A percentile compares a stretch with the other conserved stretches of the same genome.
phyloP scores from a whole-genome alignment of 768 basidiomycete species.

The Lactarius vividus region DNA sequence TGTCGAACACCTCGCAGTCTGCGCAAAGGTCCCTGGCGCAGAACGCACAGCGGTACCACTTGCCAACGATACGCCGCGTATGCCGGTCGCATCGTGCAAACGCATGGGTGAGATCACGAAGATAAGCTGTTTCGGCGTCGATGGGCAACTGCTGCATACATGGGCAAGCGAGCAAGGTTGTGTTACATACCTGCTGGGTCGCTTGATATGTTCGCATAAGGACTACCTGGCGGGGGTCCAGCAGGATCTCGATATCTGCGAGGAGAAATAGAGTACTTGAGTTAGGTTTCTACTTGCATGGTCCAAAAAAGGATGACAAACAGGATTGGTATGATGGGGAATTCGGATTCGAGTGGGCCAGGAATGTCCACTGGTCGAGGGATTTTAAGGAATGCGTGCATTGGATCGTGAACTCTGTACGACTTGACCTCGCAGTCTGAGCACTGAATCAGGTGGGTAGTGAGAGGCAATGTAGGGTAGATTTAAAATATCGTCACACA shows the following conservation, averaged over 20 bases:
- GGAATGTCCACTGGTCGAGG: slow-evolving; percentile 63
- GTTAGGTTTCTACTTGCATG: background rate
- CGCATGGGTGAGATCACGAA: slow-evolving; percentile 56
- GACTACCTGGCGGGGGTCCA: slow-evolving; percentile 43
- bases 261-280: background rate
- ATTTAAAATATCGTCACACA: slow-evolving; percentile 36
- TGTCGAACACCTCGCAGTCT: slow-evolving; percentile 74
- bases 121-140: slow-evolving; percentile 50
- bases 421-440: slow-evolving; percentile 74
- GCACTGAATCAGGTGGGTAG: slow-evolving; percentile 50
- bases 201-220: slow-evolving; percentile 28
- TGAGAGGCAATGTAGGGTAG: background rate
- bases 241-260: slow-evolving; percentile 62
- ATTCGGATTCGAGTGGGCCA: slow-evolving; percentile 48
- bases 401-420: slow-evolving; percentile 75
- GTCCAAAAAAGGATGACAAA: slow-evolving; percentile 35
- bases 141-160: background rate
- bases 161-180: background rate
- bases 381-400: slow-evolving; percentile 87
- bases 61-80: slow-evolving; percentile 75
- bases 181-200: too few relatives aligned
- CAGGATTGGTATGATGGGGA: slow-evolving; percentile 67
- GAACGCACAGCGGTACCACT: slow-evolving; percentile 90
- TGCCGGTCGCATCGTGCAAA: slow-evolving; percentile 85
- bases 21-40: slow-evolving; percentile 87